Evolutionary conservation across 139 green algal species (phyloP).

Genomic region (Tetradesmus lagerheimii): DNA sequence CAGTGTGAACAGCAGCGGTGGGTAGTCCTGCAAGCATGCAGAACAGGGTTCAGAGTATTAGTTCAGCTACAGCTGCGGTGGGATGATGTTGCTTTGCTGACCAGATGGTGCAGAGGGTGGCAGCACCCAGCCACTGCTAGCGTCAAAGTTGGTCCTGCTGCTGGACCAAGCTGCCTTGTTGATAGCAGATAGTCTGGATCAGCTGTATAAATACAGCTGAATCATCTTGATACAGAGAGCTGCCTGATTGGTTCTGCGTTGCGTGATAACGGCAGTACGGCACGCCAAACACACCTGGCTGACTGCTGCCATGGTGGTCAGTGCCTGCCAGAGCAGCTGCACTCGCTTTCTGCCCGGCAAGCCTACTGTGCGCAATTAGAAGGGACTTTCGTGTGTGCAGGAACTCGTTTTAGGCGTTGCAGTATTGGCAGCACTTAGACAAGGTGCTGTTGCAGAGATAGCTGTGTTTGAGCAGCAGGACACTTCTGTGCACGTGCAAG

Average conservation of each 20-base stretch:
- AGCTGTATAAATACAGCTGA: not conserved
- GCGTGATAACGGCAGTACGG: not conserved
- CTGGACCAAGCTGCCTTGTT: not conserved
- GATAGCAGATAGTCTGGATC: not conserved
- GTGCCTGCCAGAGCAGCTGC: not conserved
- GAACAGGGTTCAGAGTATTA: too few species aligned
- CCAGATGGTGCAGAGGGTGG: not conserved
- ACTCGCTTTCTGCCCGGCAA: not conserved
- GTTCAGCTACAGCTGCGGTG: too few species aligned
- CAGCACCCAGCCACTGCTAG: not conserved
- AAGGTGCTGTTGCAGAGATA: not conserved
- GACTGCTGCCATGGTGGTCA: not conserved
- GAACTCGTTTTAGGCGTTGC: not conserved
- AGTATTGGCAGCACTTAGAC: too few species aligned
- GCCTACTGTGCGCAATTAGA: not conserved
- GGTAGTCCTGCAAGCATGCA: not conserved
- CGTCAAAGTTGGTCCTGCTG: not conserved
- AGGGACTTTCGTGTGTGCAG: not conserved
- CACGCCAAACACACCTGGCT: not conserved
- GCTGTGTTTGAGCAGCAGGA: not conserved
- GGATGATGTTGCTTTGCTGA: too few species aligned
- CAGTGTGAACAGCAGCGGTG: slow-evolving; percentile 49
- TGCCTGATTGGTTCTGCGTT: not conserved
- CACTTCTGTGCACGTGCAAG: not conserved
- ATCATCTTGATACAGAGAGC: not conserved